Conservation (phyloP, 2,329 filamentous ascomycete genomes). For the Penicillium decumbens region DNA sequence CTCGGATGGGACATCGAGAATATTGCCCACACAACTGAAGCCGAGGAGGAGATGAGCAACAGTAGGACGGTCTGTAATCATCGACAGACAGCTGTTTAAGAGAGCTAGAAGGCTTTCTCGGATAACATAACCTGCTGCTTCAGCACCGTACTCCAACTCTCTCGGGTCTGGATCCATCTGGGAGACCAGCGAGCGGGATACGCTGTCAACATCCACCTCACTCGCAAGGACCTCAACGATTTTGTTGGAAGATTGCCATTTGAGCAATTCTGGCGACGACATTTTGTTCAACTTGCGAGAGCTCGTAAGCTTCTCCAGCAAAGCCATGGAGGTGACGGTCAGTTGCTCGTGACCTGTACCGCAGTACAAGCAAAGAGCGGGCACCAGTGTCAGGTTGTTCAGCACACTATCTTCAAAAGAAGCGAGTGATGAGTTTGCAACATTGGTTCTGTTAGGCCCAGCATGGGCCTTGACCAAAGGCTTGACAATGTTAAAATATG, state of each 20-base stretch:
- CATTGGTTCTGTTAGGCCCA: slow-evolving; percentile 54
- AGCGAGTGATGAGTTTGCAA: slow-evolving; percentile 71
- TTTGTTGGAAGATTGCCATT: slow-evolving; percentile 68
- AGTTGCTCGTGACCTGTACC: slow-evolving; percentile 77
- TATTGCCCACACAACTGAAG: slow-evolving; percentile 70
- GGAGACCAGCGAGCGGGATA: slow-evolving; percentile 66
- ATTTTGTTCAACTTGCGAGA: slow-evolving; percentile 74
- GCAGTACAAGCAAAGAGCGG: slow-evolving; percentile 80
- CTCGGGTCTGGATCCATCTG: slow-evolving; percentile 62
- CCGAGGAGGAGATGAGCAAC: slow-evolving; percentile 88
- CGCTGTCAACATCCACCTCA: slow-evolving; percentile 72
- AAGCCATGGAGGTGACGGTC: slow-evolving; percentile 71
- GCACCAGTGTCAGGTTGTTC: slow-evolving; percentile 71
- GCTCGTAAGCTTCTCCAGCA: slow-evolving; percentile 80
- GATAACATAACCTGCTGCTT: slow-evolving; percentile 69
- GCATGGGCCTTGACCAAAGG: slow-evolving; percentile 68
- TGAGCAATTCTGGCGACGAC: slow-evolving; percentile 58
- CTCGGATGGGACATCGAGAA: slow-evolving; percentile 62
- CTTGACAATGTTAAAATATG: slow-evolving; percentile 82
- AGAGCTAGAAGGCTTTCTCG: slow-evolving; percentile 84
- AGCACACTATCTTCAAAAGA: slow-evolving; percentile 90
- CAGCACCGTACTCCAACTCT: slow-evolving; percentile 66
- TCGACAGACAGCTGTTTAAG: slow-evolving; percentile 71
- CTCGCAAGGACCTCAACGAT: slow-evolving; percentile 83
- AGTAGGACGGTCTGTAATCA: slow-evolving; percentile 71